Evolutionary conservation across 768 basidiomycete species (phyloP).

Genomic region (Artomyces pyxidatus): DNA sequence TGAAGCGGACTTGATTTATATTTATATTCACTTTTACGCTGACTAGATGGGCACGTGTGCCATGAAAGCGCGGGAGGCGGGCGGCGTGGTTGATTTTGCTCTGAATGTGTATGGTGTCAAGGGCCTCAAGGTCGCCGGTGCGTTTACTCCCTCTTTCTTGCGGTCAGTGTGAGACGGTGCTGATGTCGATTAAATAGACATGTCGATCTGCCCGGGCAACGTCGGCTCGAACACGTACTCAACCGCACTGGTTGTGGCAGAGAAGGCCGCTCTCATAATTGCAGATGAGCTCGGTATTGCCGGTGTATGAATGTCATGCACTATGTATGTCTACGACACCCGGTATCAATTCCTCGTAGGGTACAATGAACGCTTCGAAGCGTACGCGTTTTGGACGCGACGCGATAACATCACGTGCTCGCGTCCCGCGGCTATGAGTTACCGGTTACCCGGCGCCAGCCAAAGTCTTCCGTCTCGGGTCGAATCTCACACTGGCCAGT

Average conservation of each 20-base stretch:
- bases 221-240: conserved; percentile 40
- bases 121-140: conserved; percentile 43
- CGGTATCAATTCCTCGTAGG: no score
- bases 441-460: no score
- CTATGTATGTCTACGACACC: no score
- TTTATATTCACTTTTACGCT: not conserved
- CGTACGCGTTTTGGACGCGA: no score
- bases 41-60: conserved; percentile 50
- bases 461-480: no score
- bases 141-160: not conserved
- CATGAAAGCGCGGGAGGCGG: conserved; percentile 49
- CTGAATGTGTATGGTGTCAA: conserved; percentile 54
- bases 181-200: conserved; percentile 12
- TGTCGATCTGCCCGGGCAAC: conserved; percentile 31
- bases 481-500: no score
- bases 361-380: no score
- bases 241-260: conserved; percentile 40
- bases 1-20: not conserved
- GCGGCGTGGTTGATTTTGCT: conserved; percentile 55
- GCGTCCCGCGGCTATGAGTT: no score
- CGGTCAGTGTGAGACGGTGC: not conserved
- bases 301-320: conserved; percentile 9
- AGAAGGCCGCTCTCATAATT: conserved; percentile 55
- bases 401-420: no score
- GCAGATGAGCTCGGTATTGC: conserved; percentile 39